A percentile compares a stretch with the other conserved stretches of the same genome.
Conservation (phyloP, 2,329 filamentous ascomycete genomes). For the Chrysosphaeria jannelii region DNA sequence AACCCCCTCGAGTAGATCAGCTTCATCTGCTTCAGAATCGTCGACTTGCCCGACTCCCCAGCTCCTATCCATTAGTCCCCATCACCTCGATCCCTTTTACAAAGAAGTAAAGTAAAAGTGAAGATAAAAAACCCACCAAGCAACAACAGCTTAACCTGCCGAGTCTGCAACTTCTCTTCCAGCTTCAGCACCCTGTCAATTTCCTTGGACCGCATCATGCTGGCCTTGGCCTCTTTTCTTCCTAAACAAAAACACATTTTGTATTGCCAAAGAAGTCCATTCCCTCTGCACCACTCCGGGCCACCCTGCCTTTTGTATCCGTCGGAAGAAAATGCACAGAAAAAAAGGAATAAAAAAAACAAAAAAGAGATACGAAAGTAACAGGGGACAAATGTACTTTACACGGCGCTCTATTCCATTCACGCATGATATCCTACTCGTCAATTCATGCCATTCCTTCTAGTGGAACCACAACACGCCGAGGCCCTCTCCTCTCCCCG, state of each 20-base stretch:
- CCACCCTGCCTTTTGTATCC: too few relatives aligned
- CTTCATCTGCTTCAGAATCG: conserved; percentile 96
- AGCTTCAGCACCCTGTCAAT: conserved; percentile 64
- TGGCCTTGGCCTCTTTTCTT: conserved; percentile 17
- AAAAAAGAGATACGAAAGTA: not conserved
- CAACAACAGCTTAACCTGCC: conserved; percentile 79
- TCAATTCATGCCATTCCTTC: too few relatives aligned
- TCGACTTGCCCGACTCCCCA: conserved; percentile 87
- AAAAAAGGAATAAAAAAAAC: not conserved
- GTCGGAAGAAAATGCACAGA: not conserved
- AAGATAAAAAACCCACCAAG: conserved; percentile 12
- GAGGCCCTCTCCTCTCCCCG: too few relatives aligned
- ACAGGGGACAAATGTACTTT: conserved; percentile 1
- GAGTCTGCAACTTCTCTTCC: conserved; percentile 63
- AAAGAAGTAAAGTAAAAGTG: too few relatives aligned
- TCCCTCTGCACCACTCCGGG: too few relatives aligned
- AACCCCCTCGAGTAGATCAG: conserved; percentile 89
- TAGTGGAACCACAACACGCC: too few relatives aligned
- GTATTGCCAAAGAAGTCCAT: too few relatives aligned
- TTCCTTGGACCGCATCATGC: conserved; percentile 30
- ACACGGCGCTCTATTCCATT: too few relatives aligned
- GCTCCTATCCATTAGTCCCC: conserved; percentile 28
- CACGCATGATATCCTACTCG: too few relatives aligned
- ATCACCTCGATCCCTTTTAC: conserved; percentile 19
- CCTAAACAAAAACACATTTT: conserved; percentile 29